phyloP scores from a whole-genome alignment of 257 asterid species.

The Jacaranda mimosifolia region DNA sequence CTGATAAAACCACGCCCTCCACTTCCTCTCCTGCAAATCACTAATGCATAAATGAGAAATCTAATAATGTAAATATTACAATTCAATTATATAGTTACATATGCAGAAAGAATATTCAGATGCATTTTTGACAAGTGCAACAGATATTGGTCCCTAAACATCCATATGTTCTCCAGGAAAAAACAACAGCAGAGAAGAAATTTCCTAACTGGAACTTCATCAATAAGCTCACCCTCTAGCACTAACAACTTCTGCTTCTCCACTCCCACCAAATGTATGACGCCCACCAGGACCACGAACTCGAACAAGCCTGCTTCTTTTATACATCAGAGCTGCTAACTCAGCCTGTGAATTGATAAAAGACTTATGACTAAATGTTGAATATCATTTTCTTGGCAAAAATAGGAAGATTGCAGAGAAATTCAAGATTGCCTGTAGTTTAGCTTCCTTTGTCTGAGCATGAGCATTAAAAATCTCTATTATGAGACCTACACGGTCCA shows the following conservation, averaged over 20 bases:
- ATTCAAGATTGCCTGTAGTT: constrained; percentile 70
- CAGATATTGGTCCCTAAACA: constrained; percentile 1
- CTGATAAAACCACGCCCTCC: constrained; percentile 98
- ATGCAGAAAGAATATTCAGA: constrained; percentile 18
- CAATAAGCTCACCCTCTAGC: constrained; percentile 84
- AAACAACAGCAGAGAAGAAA: constrained; percentile 18
- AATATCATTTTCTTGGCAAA: constrained; percentile 8
- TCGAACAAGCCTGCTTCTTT: constrained; percentile 93
- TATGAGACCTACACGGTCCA: constrained; percentile 92
- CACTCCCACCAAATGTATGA: constrained; percentile 75
- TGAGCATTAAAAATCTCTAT: constrained; percentile 97
- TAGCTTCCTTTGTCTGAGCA: constrained; percentile 99
- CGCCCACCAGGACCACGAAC: constrained; percentile 89
- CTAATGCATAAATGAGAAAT: constrained; percentile 35
- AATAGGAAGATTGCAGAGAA: constrained; percentile 29
- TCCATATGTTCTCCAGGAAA: constrained; percentile 16
- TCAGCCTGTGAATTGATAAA: constrained; percentile 67
- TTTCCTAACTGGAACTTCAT: constrained; percentile 17
- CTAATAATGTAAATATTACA: constrained; percentile 9
- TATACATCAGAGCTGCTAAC: constrained; percentile 97
- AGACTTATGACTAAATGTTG: background rate
- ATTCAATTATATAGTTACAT: background rate
- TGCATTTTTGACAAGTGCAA: constrained; percentile 9
- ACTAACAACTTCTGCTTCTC: constrained; percentile 96
- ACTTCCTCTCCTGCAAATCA: constrained; percentile 93